phyloP scores from a whole-genome alignment of 371 early-diverging fungal species.

The Capniomyces stellatus region DNA sequence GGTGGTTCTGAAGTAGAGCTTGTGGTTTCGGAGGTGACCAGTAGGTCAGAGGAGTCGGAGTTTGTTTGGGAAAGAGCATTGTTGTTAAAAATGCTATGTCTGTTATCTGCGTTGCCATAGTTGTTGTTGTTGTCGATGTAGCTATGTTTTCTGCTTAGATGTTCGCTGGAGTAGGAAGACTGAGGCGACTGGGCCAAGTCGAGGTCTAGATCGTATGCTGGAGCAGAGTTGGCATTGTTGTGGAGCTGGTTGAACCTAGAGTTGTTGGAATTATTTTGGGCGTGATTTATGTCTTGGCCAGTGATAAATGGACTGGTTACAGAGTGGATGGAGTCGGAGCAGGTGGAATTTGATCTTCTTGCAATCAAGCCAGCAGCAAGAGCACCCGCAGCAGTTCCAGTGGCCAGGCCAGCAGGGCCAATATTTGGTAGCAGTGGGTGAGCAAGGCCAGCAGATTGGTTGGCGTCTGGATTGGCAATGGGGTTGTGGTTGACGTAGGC shows the following conservation, averaged over 20 bases:
- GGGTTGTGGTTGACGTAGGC: conserved; percentile 2
- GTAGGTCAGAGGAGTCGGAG: neutral
- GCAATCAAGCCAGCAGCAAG: neutral
- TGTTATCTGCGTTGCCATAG: too few species aligned
- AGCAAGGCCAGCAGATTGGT: neutral
- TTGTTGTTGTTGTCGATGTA: too few species aligned
- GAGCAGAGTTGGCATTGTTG: conserved; percentile 1
- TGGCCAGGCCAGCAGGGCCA: neutral
- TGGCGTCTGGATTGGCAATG: neutral
- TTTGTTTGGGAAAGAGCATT: too few species aligned
- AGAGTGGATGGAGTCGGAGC: conserved; percentile 5
- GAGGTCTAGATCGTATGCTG: neutral
- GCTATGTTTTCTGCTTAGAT: too few species aligned
- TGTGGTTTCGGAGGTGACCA: neutral
- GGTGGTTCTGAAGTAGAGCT: neutral
- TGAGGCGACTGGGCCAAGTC: neutral
- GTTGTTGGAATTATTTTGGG: too few species aligned
- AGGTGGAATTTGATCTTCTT: neutral
- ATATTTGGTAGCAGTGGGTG: neutral
- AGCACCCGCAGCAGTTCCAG: neutral
- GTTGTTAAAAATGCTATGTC: too few species aligned
- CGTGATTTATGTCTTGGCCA: too few species aligned
- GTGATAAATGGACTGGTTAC: conserved; percentile 17
- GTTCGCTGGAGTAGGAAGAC: neutral
- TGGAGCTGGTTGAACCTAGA: too few species aligned